phyloP scores from a whole-genome alignment of 2,329 filamentous ascomycete genomes.

The Stachybotrys elegans region DNA sequence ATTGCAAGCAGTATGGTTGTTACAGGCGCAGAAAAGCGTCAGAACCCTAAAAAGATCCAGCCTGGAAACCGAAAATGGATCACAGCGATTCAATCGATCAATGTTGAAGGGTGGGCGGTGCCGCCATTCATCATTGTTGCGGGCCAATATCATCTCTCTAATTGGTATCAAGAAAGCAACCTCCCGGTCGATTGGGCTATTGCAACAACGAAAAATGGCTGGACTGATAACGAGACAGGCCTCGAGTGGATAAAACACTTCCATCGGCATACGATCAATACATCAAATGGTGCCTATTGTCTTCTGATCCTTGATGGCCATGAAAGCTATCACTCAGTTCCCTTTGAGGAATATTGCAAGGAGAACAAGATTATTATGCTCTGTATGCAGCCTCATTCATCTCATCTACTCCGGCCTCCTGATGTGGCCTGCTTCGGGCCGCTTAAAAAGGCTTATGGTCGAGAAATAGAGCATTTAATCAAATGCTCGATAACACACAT shows the following conservation, averaged over 20 bases:
- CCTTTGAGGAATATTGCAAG: neutral
- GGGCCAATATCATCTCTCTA: too few species aligned
- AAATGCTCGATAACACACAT: neutral
- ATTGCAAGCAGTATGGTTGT: conserved; percentile 4
- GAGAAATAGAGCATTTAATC: neutral
- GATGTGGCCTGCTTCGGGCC: too few species aligned
- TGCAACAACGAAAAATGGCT: too few species aligned
- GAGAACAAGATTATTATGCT: neutral
- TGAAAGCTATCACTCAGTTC: neutral
- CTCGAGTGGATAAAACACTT: too few species aligned
- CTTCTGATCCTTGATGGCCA: conserved; percentile 1
- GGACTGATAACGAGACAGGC: too few species aligned
- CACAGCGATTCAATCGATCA: too few species aligned
- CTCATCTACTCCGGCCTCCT: too few species aligned
- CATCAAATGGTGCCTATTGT: conserved; percentile 1
- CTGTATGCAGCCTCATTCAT: too few species aligned
- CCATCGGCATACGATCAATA: too few species aligned
- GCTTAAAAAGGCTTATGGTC: neutral
- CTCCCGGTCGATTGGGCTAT: too few species aligned
- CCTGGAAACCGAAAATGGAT: conserved; percentile 1
- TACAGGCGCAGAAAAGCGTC: neutral
- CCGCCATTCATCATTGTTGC: conserved; percentile 12
- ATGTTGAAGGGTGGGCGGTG: too few species aligned
- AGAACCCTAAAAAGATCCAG: neutral
- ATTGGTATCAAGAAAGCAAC: too few species aligned